Conservation (phyloP, 441 rosid species). For the Adansonia madagascariensis region DNA sequence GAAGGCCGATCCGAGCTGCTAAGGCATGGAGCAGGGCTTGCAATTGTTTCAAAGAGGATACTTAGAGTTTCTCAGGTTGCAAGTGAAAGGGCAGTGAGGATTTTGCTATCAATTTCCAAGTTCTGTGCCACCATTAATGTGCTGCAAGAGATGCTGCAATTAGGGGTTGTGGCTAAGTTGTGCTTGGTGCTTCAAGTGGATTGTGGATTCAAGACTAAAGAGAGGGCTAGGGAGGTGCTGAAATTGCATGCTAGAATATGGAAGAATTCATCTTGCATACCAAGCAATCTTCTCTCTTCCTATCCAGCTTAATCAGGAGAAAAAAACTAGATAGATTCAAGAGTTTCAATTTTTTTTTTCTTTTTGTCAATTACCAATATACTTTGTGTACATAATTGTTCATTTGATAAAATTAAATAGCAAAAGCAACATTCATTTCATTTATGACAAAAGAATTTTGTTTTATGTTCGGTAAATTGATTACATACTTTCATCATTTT, state of each 20-base stretch:
- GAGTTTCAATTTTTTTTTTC: background rate
- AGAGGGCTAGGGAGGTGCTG: constrained; percentile 68
- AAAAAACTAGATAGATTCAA: constrained; percentile 11
- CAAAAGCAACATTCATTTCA: background rate
- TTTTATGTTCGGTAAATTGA: background rate
- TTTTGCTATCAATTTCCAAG: constrained; percentile 59
- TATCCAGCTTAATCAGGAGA: constrained; percentile 49
- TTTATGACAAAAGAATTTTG: background rate
- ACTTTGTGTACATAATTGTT: constrained; percentile 15
- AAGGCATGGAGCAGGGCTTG: constrained; percentile 73
- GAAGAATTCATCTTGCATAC: constrained; percentile 79
- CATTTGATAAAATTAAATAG: constrained; percentile 17
- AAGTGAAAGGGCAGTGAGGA: constrained; percentile 76
- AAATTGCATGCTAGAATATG: constrained; percentile 69
- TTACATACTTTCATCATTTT: background rate
- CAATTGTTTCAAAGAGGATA: constrained; percentile 80
- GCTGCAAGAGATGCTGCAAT: constrained; percentile 71
- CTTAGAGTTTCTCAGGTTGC: constrained; percentile 78
- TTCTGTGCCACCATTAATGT: constrained; percentile 56
- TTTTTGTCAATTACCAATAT: background rate
- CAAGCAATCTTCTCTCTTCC: constrained; percentile 48
- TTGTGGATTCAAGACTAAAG: constrained; percentile 53
- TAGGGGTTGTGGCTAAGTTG: constrained; percentile 78
- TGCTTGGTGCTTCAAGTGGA: constrained; percentile 74
- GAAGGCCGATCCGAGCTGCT: constrained; percentile 84